Evolutionary conservation across 2,329 filamentous ascomycete genomes (phyloP).

Genomic region (Hymenoscyphus albidus): DNA sequence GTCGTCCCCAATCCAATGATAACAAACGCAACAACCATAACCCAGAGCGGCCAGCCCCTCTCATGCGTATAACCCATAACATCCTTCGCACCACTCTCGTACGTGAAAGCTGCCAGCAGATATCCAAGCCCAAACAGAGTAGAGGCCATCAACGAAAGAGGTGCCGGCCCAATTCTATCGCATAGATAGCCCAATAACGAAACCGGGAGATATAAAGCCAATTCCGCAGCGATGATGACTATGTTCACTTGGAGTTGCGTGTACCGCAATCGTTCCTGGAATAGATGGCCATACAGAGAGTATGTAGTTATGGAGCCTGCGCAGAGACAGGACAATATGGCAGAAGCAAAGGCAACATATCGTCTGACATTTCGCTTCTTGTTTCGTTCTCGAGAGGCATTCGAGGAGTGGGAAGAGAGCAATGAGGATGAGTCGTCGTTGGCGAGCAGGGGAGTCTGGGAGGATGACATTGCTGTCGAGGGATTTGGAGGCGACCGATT

Average conservation of each 20-base stretch:
- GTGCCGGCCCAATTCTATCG: constrained; percentile 79
- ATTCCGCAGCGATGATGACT: constrained; percentile 79
- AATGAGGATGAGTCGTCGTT: constrained; percentile 20
- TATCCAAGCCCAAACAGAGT: constrained; percentile 78
- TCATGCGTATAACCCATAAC: constrained; percentile 42
- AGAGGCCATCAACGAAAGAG: constrained; percentile 69
- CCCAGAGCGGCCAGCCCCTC: constrained; percentile 63
- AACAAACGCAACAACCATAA: constrained; percentile 84
- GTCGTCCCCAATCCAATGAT: constrained; percentile 79
- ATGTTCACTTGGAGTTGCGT: constrained; percentile 89
- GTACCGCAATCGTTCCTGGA: constrained; percentile 83
- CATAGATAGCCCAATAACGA: constrained; percentile 86
- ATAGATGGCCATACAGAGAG: constrained; percentile 87
- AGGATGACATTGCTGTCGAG: constrained; percentile 20
- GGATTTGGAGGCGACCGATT: neutral
- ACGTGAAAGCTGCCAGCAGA: constrained; percentile 75
- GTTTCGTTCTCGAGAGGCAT: constrained; percentile 21
- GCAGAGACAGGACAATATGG: constrained; percentile 62
- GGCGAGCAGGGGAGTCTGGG: constrained; percentile 25
- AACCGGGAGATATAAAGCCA: constrained; percentile 90
- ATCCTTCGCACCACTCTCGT: constrained; percentile 51
- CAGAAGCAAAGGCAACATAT: constrained; percentile 49
- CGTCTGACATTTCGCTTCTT: constrained; percentile 27
- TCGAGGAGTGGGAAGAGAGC: constrained; percentile 19
- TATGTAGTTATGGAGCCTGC: constrained; percentile 91